A percentile compares a stretch with the other conserved stretches of the same genome.
Conservation (phyloP, 2,329 filamentous ascomycete genomes). For the Cylindrodendrum hubeiense region DNA sequence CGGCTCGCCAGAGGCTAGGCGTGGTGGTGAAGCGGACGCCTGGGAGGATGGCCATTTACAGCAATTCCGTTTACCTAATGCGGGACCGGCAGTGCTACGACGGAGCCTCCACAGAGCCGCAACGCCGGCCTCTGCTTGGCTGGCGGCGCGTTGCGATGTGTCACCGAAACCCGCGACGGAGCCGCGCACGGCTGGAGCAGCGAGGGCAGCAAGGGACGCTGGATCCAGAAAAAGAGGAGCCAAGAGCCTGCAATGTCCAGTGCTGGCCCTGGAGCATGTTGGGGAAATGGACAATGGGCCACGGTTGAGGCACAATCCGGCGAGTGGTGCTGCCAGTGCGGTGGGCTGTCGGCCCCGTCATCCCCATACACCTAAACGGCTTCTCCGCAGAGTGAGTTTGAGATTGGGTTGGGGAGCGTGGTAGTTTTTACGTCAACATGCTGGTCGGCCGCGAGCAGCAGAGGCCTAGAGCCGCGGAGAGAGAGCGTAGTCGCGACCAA, state of each 20-base stretch:
- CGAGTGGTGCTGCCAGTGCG: not conserved
- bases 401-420: constrained; percentile 26
- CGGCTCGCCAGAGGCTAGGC: not conserved
- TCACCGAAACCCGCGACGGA: constrained; percentile 22
- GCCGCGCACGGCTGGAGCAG: constrained; percentile 14
- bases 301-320: not conserved
- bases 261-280: not conserved
- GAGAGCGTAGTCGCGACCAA: not conserved
- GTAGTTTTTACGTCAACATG: constrained; percentile 30
- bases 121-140: constrained; percentile 26
- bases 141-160: constrained; percentile 23
- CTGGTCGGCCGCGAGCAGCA: not conserved
- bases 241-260: not conserved
- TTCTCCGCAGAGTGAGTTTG: constrained; percentile 19
- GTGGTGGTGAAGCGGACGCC: too few species aligned
- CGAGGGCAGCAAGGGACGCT: not conserved
- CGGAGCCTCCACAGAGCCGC: constrained; percentile 16
- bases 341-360: not conserved
- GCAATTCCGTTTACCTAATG: constrained; percentile 24
- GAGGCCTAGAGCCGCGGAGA: not conserved
- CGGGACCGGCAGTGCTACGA: constrained; percentile 22
- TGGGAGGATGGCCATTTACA: constrained; percentile 16
- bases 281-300: not conserved
- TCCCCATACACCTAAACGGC: not conserved
- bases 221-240: not conserved